Evolutionary conservation across 331 rosid species (phyloP), one percentile per base, ranked within the genome.

Genomic region (Erythrophleum ivorense): DNA sequence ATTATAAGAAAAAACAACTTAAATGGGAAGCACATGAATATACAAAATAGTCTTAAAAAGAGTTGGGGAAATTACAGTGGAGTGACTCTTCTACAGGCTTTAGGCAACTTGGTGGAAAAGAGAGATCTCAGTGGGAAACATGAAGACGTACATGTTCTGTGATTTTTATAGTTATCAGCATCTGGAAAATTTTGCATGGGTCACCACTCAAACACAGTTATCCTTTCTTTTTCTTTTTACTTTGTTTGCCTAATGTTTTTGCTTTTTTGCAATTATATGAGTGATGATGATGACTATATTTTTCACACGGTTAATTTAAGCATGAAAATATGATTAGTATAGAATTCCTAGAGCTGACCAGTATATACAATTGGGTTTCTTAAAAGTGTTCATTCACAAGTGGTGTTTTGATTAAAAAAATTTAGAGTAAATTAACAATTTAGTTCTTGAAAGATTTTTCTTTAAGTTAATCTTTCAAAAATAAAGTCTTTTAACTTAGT

Each of bases 81-180:
- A 24, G 66, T 34, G 77, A 74, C 3, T 65, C 49, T 57, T 45
- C 0, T 8, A 68, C 75, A 59, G 71, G 71, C 79, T 80, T 75
- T 80, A 57, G 62, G 76, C 68, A 66, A 84, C 34, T 71, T 73
- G 81, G 69, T 62, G 73, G 59, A 83, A 65, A 73, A 80, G 85
- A 54, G 19, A 80, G 71, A 80, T 71, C 79, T 77, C 21, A 86
- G 89, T 86, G 89, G 89, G 84, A 80, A 81, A 84, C 89, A 86
- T 40, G 84, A 78, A 78, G 76, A 36, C 77, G 84, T 81, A 84
- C 82, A 58, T 46, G 73, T 80, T 80, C 65, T 49, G 59, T 73
- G 68, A 80, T 80, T 83, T 83, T 73, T 80, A 77, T 80, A 80
- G 70, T 77, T 9, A 76, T 76, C 77, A 34, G 4, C 45, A 7